Base-by-base conservation (phyloP, 495 filamentous ascomycete species). In the Podospora anserina region DNA sequence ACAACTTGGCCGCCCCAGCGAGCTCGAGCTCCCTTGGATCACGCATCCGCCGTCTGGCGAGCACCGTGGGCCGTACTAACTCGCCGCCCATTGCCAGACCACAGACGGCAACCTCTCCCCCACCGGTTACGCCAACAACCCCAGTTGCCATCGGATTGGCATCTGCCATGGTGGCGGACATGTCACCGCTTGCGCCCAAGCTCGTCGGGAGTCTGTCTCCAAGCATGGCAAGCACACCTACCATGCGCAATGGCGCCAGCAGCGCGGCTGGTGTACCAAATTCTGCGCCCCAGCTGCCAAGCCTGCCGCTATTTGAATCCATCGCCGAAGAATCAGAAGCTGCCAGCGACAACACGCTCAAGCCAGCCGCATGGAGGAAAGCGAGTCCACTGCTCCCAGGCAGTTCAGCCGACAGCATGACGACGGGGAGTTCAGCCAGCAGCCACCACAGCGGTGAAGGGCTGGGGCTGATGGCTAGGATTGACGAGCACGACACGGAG, bases 381-480 rank as follows among this genome's bases (percentile, higher is more conserved):
- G 58, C 66, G 1, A 70, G 64, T 63, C 59, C 63, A 4, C 55
- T 39, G n/a, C 23, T 58, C 4, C n/a, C 55, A 4, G 55, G 23
- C 32, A 65, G 74, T 44, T 79, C 78, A 1, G 72, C 73, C 1
- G 77, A 79, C 18, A 76, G 76, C 34, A 74, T 78, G 74, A 79
- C 77, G 9, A 72, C 59, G 3, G 65, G 65, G 2, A 66, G 65
- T 39, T 44, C 61, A 20, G 64, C 64, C 26, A 32, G 26, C 23
- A 65, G 64, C 28, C 27, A 57, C 5, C 39, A 27, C 20, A 65
- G 64, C n/a, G 63, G 39, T 27, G 63, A 19, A 4, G 63, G 39
- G 16, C 7, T 55, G 44, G 63, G 20, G n/a, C 23, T 55, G 54
- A 11, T 32, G 64, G 19, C 13, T 7, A 18, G 30, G 61, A 32